phyloP scores from a whole-genome alignment of 352 stramenopile genomes.

The Phytophthora chlamydospora region DNA sequence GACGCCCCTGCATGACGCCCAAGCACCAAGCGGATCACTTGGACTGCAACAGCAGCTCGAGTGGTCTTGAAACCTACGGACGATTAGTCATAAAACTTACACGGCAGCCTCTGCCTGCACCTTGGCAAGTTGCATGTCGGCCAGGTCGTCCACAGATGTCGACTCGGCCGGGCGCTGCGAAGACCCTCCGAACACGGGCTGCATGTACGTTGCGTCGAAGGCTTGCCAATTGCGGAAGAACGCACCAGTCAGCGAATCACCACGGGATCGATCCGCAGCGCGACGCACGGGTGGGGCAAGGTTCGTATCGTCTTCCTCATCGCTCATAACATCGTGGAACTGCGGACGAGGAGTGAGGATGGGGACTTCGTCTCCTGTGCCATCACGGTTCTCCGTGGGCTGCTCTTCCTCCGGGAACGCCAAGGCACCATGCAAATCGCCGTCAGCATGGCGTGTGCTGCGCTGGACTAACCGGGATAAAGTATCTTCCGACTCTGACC shows the following conservation, averaged over 20 bases:
- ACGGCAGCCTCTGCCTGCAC: slow-evolving; percentile 51
- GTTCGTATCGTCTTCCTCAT: slow-evolving; percentile 47
- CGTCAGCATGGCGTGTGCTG: slow-evolving; percentile 58
- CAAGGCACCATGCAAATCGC: slow-evolving; percentile 33
- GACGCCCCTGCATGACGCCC: background rate
- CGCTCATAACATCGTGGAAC: slow-evolving; percentile 65
- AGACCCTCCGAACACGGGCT: slow-evolving; percentile 79
- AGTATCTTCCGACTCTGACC: slow-evolving; percentile 38
- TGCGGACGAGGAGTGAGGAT: slow-evolving; percentile 73
- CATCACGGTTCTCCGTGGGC: slow-evolving; percentile 29
- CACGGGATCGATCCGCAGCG: slow-evolving; percentile 32
- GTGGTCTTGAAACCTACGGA: too few species aligned
- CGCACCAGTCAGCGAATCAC: slow-evolving; percentile 56
- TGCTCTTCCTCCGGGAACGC: slow-evolving; percentile 41
- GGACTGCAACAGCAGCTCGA: too few species aligned
- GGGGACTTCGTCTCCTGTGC: slow-evolving; percentile 38
- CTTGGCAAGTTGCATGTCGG: slow-evolving; percentile 41
- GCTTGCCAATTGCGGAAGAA: slow-evolving; percentile 84
- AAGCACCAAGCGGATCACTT: too few species aligned
- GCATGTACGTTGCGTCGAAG: slow-evolving; percentile 82
- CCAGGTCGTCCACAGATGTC: slow-evolving; percentile 28
- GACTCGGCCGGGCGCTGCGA: slow-evolving; percentile 34
- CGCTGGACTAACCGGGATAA: slow-evolving; percentile 37
- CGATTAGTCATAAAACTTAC: slow-evolving; percentile 17
- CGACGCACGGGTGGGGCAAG: slow-evolving; percentile 20